Conservation (phyloP, 2,329 filamentous ascomycete species). For the Coniella lustricola region DNA sequence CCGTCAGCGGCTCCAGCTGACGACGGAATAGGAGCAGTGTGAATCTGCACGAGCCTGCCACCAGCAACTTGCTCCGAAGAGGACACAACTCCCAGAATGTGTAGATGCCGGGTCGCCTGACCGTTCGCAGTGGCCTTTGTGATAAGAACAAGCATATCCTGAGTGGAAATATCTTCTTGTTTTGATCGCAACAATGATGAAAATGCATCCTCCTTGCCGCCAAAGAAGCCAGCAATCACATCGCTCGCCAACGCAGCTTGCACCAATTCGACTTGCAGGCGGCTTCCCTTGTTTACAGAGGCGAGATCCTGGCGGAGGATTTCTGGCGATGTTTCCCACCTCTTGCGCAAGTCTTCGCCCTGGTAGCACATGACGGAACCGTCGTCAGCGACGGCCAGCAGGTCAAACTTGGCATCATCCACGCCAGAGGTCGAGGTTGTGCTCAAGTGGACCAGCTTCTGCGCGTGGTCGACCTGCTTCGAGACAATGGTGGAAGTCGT, state of each 20-base stretch:
- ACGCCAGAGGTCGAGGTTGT: constrained; percentile 24
- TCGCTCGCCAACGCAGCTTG: constrained; percentile 39
- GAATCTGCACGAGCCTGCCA: constrained; percentile 19
- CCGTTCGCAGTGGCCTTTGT: constrained; percentile 29
- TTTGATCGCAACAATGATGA: constrained; percentile 43
- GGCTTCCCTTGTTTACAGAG: constrained; percentile 21
- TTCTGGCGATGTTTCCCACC: constrained; percentile 39
- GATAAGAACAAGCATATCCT: constrained; percentile 49
- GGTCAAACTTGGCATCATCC: constrained; percentile 27
- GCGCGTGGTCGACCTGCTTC: constrained; percentile 33
- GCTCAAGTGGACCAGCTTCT: constrained; percentile 37
- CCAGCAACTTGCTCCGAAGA: constrained; percentile 1
- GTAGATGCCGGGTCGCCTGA: constrained; percentile 24
- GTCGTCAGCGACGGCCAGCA: constrained; percentile 53
- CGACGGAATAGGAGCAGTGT: constrained; percentile 28
- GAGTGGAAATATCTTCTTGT: constrained; percentile 35
- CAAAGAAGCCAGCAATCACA: constrained; percentile 48
- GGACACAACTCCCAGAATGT: constrained; percentile 24
- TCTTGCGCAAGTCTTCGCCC: constrained; percentile 43
- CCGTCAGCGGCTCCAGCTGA: constrained; percentile 1
- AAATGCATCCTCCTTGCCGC: constrained; percentile 45
- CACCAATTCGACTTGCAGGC: constrained; percentile 43
- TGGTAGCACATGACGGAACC: constrained; percentile 57
- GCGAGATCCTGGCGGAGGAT: constrained; percentile 35
- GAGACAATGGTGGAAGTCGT: constrained; percentile 44